Evolutionary conservation across 148 eudicot species (phyloP), one percentile per base, ranked within the genome.

Genomic region (Spergularia marina): DNA sequence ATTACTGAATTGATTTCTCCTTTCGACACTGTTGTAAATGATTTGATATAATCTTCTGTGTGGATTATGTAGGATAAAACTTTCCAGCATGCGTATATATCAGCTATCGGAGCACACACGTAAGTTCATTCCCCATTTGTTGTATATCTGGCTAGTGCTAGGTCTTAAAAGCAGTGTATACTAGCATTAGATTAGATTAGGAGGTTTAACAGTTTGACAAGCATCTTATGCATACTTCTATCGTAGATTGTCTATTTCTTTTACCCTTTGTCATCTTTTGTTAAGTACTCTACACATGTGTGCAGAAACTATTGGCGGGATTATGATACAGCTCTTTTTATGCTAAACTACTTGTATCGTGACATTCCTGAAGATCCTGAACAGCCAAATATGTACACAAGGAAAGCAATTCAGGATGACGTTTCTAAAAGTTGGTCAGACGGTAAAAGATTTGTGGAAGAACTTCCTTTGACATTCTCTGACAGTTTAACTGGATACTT

Each of bases 301-400:
- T 76, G 68, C 88, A 94, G 98, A 71, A 95, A 92, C 81, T 95
- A 95, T 77, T 95, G 98, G 98, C 91, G 94, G 60, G 97, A 92
- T 78, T 59, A 79, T 39, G 98, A 95, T 79, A 92, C 98, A 15
- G 98, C 94, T 60, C 91, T 95, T 59, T 92, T 92, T 78, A 89
- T 95, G 74, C 80, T 95, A 49, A 92, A 92, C 71, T 90, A 95
- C 84, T 80, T 95, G 71, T 95, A 92, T 64, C 82, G 87, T 12
- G 91, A 92, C 76, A 88, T 87, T 71, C 90, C 97, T 52, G 89
- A 84, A 70, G 89, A 88, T 49, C 80, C 81, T 2, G 73, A 57
- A 14, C 73, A 47, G n/a, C 59, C 77, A 65, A 73, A 40, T 2
- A 16, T n/a, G 18, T n/a, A 58, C 18, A 51, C 41, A 18, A 65